Percentiles rank a stretch among this genome's conserved stretches.
These are phyloP conservation scores for Umbellularia californica DNA, from an alignment of 164 flowering plant species.

Conservation along the genomic window DNA sequence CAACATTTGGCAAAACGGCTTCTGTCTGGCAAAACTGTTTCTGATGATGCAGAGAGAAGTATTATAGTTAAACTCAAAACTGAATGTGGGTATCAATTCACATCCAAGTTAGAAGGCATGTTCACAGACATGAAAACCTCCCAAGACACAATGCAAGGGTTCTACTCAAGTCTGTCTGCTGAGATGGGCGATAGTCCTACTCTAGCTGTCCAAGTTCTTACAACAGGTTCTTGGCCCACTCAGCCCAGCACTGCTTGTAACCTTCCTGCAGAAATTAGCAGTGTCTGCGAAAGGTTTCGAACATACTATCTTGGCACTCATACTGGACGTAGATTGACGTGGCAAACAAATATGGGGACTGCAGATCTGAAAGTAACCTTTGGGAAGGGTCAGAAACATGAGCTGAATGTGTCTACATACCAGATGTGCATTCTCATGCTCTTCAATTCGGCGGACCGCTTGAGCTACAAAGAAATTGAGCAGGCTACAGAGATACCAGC, in stretches of 20 bases:
- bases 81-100: constrained; percentile 69
- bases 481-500: constrained; percentile 64
- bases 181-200: constrained; percentile 68
- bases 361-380: constrained; percentile 51
- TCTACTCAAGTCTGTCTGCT: constrained; percentile 42
- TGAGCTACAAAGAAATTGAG: constrained; percentile 49
- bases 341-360: constrained; percentile 66
- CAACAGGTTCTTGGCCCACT: constrained; percentile 71
- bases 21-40: constrained; percentile 53
- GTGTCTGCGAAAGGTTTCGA: constrained; percentile 51
- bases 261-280: constrained; percentile 48
- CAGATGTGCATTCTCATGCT: constrained; percentile 69
- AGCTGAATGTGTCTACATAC: constrained; percentile 83
- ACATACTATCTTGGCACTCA: constrained; percentile 56
- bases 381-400: constrained; percentile 88
- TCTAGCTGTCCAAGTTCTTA: constrained; percentile 56
- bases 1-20: constrained; percentile 63
- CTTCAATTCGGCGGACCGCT: constrained; percentile 44
- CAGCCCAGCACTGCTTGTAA: constrained; percentile 66
- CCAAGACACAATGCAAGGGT: constrained; percentile 61
- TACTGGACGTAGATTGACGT: constrained; percentile 49
- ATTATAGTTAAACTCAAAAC: constrained; percentile 67
- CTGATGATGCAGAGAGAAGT: constrained; percentile 73
- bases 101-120: constrained; percentile 72
- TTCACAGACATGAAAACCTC: constrained; percentile 92